Evolutionary conservation across 495 filamentous ascomycete genomes (phyloP).

Genomic region (Paragyromitra xinjiangensis): DNA sequence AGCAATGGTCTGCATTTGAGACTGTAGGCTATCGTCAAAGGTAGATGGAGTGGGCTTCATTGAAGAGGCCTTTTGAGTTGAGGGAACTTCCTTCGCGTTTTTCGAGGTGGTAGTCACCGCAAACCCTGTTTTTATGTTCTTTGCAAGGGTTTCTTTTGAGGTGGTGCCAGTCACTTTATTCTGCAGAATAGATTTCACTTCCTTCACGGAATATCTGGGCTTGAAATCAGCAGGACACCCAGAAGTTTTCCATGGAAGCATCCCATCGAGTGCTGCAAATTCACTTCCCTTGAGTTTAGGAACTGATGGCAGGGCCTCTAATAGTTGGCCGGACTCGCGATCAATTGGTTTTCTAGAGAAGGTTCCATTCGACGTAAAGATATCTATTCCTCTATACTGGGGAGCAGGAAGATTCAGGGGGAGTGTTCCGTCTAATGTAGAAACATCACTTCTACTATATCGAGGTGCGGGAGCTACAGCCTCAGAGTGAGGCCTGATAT

Average conservation of each 20-base stretch:
- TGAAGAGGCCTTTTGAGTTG: neutral
- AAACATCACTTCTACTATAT: slow-evolving; percentile 4
- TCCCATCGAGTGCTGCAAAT: neutral
- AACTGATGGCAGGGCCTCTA: neutral
- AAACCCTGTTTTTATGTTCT: neutral
- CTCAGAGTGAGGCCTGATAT: neutral
- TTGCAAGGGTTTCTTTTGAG: neutral
- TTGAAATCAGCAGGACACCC: neutral
- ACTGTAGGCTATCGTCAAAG: neutral
- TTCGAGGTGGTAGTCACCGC: neutral
- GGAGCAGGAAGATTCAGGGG: slow-evolving; percentile 9
- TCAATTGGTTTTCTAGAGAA: neutral
- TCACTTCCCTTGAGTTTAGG: neutral
- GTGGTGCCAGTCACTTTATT: neutral
- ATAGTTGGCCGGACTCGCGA: neutral
- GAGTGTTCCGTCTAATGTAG: neutral
- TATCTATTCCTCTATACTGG: neutral
- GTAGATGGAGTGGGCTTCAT: neutral
- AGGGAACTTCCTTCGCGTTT: neutral
- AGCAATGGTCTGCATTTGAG: neutral
- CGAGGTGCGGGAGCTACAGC: neutral
- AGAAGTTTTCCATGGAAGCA: neutral
- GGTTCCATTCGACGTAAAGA: slow-evolving; percentile 7
- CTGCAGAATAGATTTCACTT: neutral
- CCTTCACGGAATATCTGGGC: neutral